Conservation (phyloP, 805 yeast genomes). For the Maudiozyma pseudohumilis region DNA sequence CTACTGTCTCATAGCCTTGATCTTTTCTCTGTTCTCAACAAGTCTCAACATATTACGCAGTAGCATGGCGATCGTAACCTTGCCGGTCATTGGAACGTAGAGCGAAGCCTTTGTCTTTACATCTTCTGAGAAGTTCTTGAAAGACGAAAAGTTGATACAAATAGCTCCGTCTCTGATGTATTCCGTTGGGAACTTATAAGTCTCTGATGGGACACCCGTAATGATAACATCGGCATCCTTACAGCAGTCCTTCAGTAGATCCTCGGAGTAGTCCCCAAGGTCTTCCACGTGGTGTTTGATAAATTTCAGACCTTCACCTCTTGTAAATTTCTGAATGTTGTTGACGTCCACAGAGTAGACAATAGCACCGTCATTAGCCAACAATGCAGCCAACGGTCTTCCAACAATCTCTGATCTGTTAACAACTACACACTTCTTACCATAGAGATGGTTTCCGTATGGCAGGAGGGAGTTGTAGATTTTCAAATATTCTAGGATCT, state of each 20-base stretch:
- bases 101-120: constrained; percentile 81
- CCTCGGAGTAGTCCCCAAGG: constrained; percentile 33
- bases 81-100: constrained; percentile 92
- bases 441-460: constrained; percentile 87
- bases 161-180: constrained; percentile 79
- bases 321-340: constrained; percentile 80
- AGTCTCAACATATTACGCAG: constrained; percentile 80
- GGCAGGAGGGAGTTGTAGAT: constrained; percentile 74
- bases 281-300: constrained; percentile 75
- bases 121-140: constrained; percentile 74
- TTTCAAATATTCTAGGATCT: constrained; percentile 81
- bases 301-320: constrained; percentile 83
- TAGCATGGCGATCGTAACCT: constrained; percentile 92
- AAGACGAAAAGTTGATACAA: constrained; percentile 81
- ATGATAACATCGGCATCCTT: constrained; percentile 79
- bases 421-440: constrained; percentile 82
- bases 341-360: constrained; percentile 87
- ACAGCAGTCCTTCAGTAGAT: constrained; percentile 50
- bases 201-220: constrained; percentile 86
- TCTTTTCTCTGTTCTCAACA: constrained; percentile 47
- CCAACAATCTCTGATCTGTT: constrained; percentile 97
- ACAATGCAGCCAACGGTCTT: constrained; percentile 87
- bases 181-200: constrained; percentile 79
- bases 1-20: neutral
- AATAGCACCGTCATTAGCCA: constrained; percentile 96